A percentile compares a stretch with the other conserved stretches of the same genome.
These are phyloP conservation scores for Selaginella tamariscina DNA, from an alignment of 75 land plant genomes.

Conservation along the genomic window DNA sequence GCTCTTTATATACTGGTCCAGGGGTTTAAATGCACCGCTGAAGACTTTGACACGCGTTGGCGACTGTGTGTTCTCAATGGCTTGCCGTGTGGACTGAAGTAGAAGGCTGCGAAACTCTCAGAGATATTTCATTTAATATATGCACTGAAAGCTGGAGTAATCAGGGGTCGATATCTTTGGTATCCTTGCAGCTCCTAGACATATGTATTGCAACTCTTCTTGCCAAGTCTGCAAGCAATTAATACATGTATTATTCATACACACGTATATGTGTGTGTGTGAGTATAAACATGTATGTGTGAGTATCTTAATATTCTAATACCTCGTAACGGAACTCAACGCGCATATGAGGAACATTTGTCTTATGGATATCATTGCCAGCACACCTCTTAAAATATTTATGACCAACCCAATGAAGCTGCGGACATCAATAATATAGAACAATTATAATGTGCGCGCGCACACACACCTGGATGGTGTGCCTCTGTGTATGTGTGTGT, in stretches of 20 bases:
- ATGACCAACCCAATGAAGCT: constrained; percentile 16
- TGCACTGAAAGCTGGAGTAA: too few relatives aligned
- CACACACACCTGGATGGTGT: background rate
- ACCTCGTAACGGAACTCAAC: constrained; percentile 8
- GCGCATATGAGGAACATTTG: constrained; percentile 11
- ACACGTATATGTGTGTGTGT: background rate
- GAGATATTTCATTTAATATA: too few relatives aligned
- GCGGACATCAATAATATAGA: background rate
- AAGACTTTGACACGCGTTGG: too few relatives aligned
- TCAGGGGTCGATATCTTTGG: constrained; percentile 11
- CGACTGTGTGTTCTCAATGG: too few relatives aligned
- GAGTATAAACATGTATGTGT: background rate
- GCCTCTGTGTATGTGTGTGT: background rate
- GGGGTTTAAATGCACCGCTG: too few relatives aligned
- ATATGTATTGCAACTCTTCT: constrained; percentile 4
- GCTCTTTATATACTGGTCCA: too few relatives aligned
- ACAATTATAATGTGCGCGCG: background rate
- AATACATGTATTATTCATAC: background rate
- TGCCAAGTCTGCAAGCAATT: constrained; percentile 6
- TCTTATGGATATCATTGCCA: constrained; percentile 8
- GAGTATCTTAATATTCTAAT: background rate
- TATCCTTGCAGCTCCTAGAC: background rate
- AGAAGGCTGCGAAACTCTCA: too few relatives aligned
- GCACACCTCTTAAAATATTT: constrained; percentile 3
- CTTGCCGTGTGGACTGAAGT: too few relatives aligned